These are phyloP conservation scores for Oryza rufipogon DNA, from an alignment of 176 grass and related monocot species.

Conservation along the genomic window DNA sequence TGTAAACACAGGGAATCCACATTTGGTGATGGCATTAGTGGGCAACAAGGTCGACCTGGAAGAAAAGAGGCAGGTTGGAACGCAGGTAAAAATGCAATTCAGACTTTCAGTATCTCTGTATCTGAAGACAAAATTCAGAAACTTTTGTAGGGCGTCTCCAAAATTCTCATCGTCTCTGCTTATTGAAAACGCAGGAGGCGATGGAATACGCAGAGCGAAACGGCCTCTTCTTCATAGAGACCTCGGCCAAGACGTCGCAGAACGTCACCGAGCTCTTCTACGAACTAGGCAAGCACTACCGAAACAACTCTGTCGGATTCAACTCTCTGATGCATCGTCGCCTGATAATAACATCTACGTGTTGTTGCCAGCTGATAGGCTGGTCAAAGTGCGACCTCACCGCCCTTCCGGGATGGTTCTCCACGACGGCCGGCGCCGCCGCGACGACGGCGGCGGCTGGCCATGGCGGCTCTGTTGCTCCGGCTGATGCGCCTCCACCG, in stretches of 20 bases:
- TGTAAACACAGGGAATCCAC: conserved; percentile 54
- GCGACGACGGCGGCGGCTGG: not conserved
- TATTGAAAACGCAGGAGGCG: conserved; percentile 37
- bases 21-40: conserved; percentile 71
- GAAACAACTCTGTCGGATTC: not conserved
- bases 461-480: conserved; percentile 65
- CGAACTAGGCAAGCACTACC: conserved; percentile 57
- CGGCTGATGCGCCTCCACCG: conserved; percentile 28
- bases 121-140: not conserved
- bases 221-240: conserved; percentile 73
- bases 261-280: conserved; percentile 81
- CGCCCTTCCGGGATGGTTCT: conserved; percentile 48
- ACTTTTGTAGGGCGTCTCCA: too few relatives aligned
- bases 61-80: conserved; percentile 55
- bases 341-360: not conserved
- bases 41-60: conserved; percentile 82
- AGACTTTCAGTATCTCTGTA: not conserved
- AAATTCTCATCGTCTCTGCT: too few relatives aligned
- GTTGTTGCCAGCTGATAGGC: conserved; percentile 55
- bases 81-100: conserved; percentile 47
- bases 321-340: not conserved
- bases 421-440: conserved; percentile 14
- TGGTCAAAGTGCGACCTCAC: conserved; percentile 48
- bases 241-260: conserved; percentile 70
- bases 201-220: conserved; percentile 73